Percentiles rank a stretch among this genome's conserved stretches.
These are phyloP conservation scores for Adansonia rubrostipa DNA, from an alignment of 441 rosid species.

Conservation along the genomic window DNA sequence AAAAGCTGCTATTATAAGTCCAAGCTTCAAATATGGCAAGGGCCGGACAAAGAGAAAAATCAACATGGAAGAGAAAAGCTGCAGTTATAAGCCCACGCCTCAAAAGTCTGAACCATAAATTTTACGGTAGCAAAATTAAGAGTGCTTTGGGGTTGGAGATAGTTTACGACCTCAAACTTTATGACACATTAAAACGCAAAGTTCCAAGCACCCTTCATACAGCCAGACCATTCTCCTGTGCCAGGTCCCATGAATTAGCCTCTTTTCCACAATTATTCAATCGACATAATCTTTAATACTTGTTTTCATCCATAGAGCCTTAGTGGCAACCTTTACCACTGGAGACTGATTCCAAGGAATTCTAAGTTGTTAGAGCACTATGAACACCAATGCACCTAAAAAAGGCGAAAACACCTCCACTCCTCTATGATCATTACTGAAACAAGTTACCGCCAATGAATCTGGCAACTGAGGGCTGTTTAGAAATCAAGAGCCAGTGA, in stretches of 20 bases:
- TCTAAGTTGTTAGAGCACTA: neutral
- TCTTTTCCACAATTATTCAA: neutral
- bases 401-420: neutral
- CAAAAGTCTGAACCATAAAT: neutral
- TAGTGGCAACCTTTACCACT: neutral
- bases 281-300: neutral
- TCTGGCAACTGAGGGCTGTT: neutral
- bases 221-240: neutral
- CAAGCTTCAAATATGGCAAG: neutral
- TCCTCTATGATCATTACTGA: neutral
- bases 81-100: neutral
- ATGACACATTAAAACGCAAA: neutral
- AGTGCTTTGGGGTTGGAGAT: neutral
- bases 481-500: neutral
- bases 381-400: neutral
- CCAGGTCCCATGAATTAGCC: neutral
- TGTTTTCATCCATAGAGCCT: neutral
- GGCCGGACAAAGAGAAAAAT: neutral
- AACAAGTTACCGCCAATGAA: neutral
- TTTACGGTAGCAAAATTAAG: neutral
- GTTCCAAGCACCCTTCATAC: neutral
- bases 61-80: neutral
- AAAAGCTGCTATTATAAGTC: neutral
- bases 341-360: constrained; percentile 2
- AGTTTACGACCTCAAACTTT: neutral